These are phyloP conservation scores for Baorangia bicolor DNA, from an alignment of 768 basidiomycete species.

Conservation along the genomic window DNA sequence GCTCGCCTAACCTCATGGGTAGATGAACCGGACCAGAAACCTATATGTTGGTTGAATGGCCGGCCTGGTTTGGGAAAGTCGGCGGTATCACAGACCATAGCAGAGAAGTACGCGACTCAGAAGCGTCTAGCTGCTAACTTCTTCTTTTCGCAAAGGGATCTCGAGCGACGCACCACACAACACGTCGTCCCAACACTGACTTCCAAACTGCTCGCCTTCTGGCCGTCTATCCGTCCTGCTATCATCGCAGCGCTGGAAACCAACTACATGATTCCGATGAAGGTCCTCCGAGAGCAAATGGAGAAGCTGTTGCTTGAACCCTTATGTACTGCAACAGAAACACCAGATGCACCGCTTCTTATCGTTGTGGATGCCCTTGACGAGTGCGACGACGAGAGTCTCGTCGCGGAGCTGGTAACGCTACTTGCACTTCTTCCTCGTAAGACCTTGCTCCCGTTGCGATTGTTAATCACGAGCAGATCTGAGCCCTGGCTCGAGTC, in stretches of 20 bases:
- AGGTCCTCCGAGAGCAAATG: slow-evolving; percentile 31
- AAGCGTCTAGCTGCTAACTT: slow-evolving; percentile 33
- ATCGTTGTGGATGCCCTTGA: slow-evolving; percentile 26
- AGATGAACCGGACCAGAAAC: no score
- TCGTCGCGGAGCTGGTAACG: slow-evolving; percentile 26
- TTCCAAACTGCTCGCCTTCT: slow-evolving; percentile 26
- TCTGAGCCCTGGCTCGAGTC: slow-evolving; percentile 20
- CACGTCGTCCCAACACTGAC: slow-evolving; percentile 33
- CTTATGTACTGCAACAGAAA: slow-evolving; percentile 10
- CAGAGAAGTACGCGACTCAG: no score
- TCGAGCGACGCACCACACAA: slow-evolving; percentile 21
- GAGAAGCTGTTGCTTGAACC: slow-evolving; percentile 27
- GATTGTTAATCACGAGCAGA: slow-evolving; percentile 29
- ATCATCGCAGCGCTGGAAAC: slow-evolving; percentile 23
- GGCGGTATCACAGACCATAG: no score
- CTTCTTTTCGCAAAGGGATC: slow-evolving; percentile 35
- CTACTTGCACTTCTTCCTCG: slow-evolving; percentile 20
- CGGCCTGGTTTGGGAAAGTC: no score
- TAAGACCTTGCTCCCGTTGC: slow-evolving; percentile 18
- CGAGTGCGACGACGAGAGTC: slow-evolving; percentile 26
- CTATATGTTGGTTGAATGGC: no score
- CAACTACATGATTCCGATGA: slow-evolving; percentile 26
- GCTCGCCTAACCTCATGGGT: no score
- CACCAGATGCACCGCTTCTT: slow-evolving; percentile 10
- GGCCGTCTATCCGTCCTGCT: slow-evolving; percentile 23